Percentiles rank a stretch among this genome's conserved stretches.
phyloP scores from a whole-genome alignment of 2,329 filamentous ascomycete genomes.

The Diatrype stigma region DNA sequence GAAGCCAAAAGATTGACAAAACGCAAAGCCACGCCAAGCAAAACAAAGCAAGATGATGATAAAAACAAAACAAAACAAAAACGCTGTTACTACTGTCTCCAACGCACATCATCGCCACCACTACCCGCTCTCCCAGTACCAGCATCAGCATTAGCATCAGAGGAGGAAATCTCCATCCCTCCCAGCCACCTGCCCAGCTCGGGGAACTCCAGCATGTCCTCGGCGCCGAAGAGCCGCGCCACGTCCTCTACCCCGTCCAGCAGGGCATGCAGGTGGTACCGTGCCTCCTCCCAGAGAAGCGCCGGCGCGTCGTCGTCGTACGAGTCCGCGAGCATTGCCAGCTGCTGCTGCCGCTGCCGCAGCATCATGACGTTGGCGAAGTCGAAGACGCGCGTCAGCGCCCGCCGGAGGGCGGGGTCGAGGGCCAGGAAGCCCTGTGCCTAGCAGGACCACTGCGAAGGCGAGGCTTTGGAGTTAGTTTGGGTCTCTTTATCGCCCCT shows the following conservation, averaged over 20 bases:
- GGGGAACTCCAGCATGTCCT: conserved; percentile 7
- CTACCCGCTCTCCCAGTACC: too few species aligned
- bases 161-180: too few species aligned
- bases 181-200: conserved; percentile 1
- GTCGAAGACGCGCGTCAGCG: conserved; percentile 17
- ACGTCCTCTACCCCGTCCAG: conserved; percentile 9
- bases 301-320: not conserved
- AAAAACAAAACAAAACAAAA: not conserved
- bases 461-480: conserved; percentile 1
- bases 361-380: conserved; percentile 9
- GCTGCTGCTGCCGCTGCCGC: conserved; percentile 3
- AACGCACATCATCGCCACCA: too few species aligned
- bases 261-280: conserved; percentile 11
- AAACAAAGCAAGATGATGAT: too few species aligned
- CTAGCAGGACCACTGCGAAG: conserved; percentile 15
- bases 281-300: conserved; percentile 12
- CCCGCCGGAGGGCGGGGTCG: conserved; percentile 16
- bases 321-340: not conserved
- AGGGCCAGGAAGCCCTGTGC: conserved; percentile 14
- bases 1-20: too few species aligned
- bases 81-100: not conserved
- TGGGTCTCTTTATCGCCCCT: not conserved
- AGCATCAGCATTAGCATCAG: too few species aligned
- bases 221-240: conserved; percentile 10
- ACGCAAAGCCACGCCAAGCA: too few species aligned